A percentile compares a stretch with the other conserved stretches of the same genome.
These are phyloP conservation scores for Mortierella hygrophila DNA, from an alignment of 192 early-diverging fungal genomes.

Conservation along the genomic window DNA sequence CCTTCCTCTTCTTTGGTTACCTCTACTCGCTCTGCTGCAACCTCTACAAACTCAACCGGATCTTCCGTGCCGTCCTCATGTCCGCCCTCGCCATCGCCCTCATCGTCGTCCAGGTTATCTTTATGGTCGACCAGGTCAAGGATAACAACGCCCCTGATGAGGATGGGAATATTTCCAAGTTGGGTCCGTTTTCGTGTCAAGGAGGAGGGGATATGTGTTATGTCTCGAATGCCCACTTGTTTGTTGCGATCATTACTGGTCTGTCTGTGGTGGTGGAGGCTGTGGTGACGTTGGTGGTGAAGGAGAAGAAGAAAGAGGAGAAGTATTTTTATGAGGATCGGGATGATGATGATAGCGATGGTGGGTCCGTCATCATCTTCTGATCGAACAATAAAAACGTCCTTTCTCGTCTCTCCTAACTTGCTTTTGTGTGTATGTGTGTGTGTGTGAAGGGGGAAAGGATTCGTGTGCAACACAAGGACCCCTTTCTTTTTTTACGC, in stretches of 20 bases:
- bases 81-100: background rate
- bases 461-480: no score
- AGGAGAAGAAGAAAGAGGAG: background rate
- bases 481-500: no score
- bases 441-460: no score
- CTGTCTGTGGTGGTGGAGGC: background rate
- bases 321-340: background rate
- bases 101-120: background rate
- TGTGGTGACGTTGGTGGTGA: background rate
- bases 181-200: background rate
- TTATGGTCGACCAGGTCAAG: background rate
- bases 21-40: background rate
- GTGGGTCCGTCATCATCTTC: background rate
- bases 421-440: no score
- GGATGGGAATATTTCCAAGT: background rate
- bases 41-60: background rate
- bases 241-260: background rate
- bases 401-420: no score
- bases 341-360: constrained; percentile 2
- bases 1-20: background rate
- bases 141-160: background rate
- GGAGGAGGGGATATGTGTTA: background rate
- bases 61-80: background rate
- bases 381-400: background rate
- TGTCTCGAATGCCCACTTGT: background rate